These are phyloP conservation scores for Chlorella sp. DNA, from an alignment of 139 green algal species.

Conservation along the genomic window DNA sequence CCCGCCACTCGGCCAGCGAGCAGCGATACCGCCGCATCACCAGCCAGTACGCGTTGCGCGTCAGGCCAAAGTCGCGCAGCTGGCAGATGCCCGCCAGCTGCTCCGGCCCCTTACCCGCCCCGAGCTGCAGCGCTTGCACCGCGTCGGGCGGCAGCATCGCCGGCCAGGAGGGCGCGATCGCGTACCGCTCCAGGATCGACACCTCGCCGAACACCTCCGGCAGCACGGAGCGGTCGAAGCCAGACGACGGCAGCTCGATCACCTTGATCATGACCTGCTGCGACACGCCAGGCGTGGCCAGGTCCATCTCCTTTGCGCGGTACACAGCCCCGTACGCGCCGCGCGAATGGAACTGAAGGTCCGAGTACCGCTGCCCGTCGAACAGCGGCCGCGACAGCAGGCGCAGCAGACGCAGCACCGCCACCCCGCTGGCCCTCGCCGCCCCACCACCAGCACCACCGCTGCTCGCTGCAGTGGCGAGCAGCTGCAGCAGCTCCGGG, in stretches of 20 bases:
- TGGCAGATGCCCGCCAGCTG: slow-evolving; percentile 30
- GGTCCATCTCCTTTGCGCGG: slow-evolving; percentile 7
- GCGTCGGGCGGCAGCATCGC: not conserved
- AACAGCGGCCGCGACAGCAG: slow-evolving; percentile 46
- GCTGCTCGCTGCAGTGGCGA: not conserved
- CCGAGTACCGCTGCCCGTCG: slow-evolving; percentile 30
- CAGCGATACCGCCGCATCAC: slow-evolving; percentile 64
- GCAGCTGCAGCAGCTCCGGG: not conserved
- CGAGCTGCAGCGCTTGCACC: not conserved
- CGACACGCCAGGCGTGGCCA: not conserved
- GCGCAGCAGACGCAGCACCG: slow-evolving; percentile 40
- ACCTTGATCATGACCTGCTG: slow-evolving; percentile 50
- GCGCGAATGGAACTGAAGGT: slow-evolving; percentile 33
- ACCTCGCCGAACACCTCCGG: slow-evolving; percentile 69
- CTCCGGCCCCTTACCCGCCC: not conserved
- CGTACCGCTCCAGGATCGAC: slow-evolving; percentile 52
- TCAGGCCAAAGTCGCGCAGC: slow-evolving; percentile 66
- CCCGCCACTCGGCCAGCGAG: slow-evolving; percentile 60
- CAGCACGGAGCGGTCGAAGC: slow-evolving; percentile 49
- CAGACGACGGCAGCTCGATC: slow-evolving; percentile 45
- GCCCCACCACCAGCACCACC: slow-evolving; percentile 11
- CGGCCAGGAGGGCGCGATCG: not conserved
- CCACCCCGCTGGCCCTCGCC: slow-evolving; percentile 5
- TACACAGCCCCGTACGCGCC: slow-evolving; percentile 54
- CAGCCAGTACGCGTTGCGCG: slow-evolving; percentile 52